phyloP scores from a whole-genome alignment of 306 rosid genomes.

The Inga laurina region DNA sequence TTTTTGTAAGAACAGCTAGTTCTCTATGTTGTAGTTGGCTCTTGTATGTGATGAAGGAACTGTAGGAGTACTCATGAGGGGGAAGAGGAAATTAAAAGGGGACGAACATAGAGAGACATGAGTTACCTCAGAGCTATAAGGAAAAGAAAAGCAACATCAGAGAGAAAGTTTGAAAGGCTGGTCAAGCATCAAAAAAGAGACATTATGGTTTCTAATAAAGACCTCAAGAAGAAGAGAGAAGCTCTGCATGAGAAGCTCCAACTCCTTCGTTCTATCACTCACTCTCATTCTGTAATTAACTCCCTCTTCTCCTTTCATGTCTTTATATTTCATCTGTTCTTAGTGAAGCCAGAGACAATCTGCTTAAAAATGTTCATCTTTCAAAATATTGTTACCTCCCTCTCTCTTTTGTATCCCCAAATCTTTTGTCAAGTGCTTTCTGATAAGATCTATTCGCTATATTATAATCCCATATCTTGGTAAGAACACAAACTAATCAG shows the following conservation, averaged over 20 bases:
- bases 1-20: constrained; percentile 39
- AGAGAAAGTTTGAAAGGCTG: constrained; percentile 1
- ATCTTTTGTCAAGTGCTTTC: constrained; percentile 13
- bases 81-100: constrained; percentile 48
- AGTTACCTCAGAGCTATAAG: constrained; percentile 50
- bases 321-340: constrained; percentile 41
- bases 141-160: constrained; percentile 19
- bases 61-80: constrained; percentile 52
- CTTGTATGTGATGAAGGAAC: constrained; percentile 41
- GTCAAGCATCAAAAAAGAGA: constrained; percentile 1
- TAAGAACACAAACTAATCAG: background rate
- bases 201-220: constrained; percentile 86
- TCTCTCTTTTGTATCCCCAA: background rate
- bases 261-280: constrained; percentile 94
- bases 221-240: constrained; percentile 74
- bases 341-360: constrained; percentile 26
- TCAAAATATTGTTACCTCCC: background rate
- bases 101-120: constrained; percentile 54
- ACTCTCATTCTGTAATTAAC: constrained; percentile 93
- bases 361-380: background rate
- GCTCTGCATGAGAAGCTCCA: constrained; percentile 93
- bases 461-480: background rate
- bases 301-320: too few relatives aligned
- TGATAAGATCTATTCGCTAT: background rate
- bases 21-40: constrained; percentile 26